Conservation (phyloP, 768 basidiomycete species). For the Leucosporidium yakuticum region DNA sequence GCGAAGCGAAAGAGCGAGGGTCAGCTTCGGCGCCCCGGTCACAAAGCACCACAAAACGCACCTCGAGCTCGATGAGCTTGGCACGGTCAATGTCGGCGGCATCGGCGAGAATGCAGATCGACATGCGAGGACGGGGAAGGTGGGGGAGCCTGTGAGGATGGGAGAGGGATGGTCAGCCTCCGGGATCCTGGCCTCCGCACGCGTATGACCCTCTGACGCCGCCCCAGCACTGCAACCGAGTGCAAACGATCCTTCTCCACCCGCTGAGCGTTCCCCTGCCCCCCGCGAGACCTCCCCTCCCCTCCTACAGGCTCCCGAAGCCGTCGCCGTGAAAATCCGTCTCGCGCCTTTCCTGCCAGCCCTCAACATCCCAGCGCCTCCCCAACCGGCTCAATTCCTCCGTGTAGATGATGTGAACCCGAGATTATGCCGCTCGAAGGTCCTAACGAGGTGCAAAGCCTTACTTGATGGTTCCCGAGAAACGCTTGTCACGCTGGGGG, state of each 20-base stretch:
- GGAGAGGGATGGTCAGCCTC: background rate
- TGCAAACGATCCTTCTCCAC: too few relatives aligned
- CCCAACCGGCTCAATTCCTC: background rate
- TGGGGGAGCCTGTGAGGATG: slow-evolving; percentile 67
- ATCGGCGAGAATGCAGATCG: slow-evolving; percentile 98
- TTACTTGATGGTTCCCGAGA: slow-evolving; percentile 96
- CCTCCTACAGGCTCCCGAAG: background rate
- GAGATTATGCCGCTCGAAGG: background rate
- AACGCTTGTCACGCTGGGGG: slow-evolving; percentile 99
- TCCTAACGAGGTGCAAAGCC: slow-evolving; percentile 34
- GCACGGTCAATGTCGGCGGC: slow-evolving; percentile 97
- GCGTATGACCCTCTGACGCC: background rate
- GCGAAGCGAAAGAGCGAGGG: slow-evolving; percentile 7
- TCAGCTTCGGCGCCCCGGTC: background rate
- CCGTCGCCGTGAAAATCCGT: background rate
- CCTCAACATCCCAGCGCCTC: background rate
- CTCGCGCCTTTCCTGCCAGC: background rate
- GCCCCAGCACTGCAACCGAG: too few relatives aligned
- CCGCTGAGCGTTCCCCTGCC: background rate
- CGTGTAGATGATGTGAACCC: background rate
- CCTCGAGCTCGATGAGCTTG: slow-evolving; percentile 85
- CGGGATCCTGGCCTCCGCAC: background rate
- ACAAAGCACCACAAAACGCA: slow-evolving; percentile 19
- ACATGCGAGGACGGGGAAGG: slow-evolving; percentile 97
- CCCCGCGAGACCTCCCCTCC: background rate